phyloP scores from a whole-genome alignment of 495 filamentous ascomycete genomes.

The Trichodelitschia bisporula region DNA sequence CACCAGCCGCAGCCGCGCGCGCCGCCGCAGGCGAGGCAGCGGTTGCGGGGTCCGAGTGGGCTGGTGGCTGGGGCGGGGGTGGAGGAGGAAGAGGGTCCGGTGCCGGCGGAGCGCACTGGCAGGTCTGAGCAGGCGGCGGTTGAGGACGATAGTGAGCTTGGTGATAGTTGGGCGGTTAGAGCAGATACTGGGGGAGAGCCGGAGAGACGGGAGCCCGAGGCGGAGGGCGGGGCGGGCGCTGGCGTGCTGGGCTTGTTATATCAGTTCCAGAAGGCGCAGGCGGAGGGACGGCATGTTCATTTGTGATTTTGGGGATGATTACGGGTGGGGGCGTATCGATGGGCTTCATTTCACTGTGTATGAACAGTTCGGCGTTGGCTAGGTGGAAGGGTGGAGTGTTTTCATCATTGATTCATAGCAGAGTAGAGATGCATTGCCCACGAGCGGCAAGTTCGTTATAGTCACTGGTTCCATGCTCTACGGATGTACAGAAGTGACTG shows the following conservation, averaged over 20 bases:
- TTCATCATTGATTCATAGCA: no score
- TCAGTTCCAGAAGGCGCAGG: slow-evolving; percentile 71
- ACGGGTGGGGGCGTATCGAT: no score
- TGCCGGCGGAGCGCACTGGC: slow-evolving; percentile 11
- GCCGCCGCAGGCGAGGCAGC: slow-evolving; percentile 12
- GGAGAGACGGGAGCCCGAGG: slow-evolving; percentile 21
- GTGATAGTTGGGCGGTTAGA: slow-evolving; percentile 39
- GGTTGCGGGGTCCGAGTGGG: slow-evolving; percentile 14
- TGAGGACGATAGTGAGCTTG: slow-evolving; percentile 30
- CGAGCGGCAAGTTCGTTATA: no score
- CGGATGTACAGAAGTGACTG: no score
- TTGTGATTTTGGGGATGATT: slow-evolving; percentile 2
- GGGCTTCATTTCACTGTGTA: no score
- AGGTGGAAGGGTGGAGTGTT: no score
- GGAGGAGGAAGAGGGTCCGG: slow-evolving; percentile 9
- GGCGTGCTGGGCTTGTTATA: slow-evolving; percentile 73
- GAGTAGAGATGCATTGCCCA: no score
- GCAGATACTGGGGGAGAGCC: slow-evolving; percentile 20
- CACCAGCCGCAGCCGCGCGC: slow-evolving; percentile 43
- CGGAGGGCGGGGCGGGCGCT: slow-evolving; percentile 14
- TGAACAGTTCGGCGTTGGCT: no score
- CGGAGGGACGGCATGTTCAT: slow-evolving; percentile 25
- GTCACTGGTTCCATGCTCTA: no score
- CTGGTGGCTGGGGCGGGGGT: slow-evolving; percentile 19
- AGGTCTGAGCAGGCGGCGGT: slow-evolving; percentile 14